Conservation (phyloP, 371 early-diverging fungal species). For the Mortierella sp. region DNA sequence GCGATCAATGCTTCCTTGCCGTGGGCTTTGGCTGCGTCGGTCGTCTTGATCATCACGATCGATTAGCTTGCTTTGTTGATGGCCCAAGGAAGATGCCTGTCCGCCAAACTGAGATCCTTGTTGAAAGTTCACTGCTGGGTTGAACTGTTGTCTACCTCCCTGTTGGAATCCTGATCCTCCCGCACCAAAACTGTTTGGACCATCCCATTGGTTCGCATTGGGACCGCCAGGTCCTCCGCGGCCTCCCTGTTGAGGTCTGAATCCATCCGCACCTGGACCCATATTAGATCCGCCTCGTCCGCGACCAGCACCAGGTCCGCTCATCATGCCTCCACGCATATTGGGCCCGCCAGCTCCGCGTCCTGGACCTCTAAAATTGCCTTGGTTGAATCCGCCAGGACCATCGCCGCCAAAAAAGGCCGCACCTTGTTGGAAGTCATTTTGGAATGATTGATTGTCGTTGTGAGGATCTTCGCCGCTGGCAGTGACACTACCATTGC, state of each 20-base stretch:
- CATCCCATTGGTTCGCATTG: slow-evolving; percentile 40
- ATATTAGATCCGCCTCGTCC: slow-evolving; percentile 44
- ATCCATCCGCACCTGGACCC: slow-evolving; percentile 28
- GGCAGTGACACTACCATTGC: slow-evolving; percentile 34
- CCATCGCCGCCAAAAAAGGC: slow-evolving; percentile 30
- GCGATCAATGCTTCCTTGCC: slow-evolving; percentile 25
- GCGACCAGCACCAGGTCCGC: slow-evolving; percentile 31
- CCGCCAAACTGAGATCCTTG: slow-evolving; percentile 26
- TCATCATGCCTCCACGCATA: slow-evolving; percentile 39
- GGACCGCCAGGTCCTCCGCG: slow-evolving; percentile 32
- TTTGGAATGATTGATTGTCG: slow-evolving; percentile 18
- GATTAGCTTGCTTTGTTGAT: slow-evolving; percentile 17
- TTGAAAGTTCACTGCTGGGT: slow-evolving; percentile 24
- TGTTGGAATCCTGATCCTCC: slow-evolving; percentile 33
- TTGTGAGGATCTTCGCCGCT: slow-evolving; percentile 23
- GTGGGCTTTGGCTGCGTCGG: slow-evolving; percentile 45
- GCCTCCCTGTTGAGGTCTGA: slow-evolving; percentile 18
- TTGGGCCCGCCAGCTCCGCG: slow-evolving; percentile 35
- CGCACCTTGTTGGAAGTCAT: slow-evolving; percentile 34
- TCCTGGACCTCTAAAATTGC: slow-evolving; percentile 37
- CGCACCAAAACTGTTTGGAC: slow-evolving; percentile 22
- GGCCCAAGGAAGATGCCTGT: slow-evolving; percentile 6
- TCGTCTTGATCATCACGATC: slow-evolving; percentile 41
- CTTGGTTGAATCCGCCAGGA: slow-evolving; percentile 31
- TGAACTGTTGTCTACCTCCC: slow-evolving; percentile 36